A percentile compares a stretch with the other conserved stretches of the same genome.
Evolutionary conservation across 352 stramenopile genomes (phyloP).

Genomic region (Phytophthora macrochlamydospora): DNA sequence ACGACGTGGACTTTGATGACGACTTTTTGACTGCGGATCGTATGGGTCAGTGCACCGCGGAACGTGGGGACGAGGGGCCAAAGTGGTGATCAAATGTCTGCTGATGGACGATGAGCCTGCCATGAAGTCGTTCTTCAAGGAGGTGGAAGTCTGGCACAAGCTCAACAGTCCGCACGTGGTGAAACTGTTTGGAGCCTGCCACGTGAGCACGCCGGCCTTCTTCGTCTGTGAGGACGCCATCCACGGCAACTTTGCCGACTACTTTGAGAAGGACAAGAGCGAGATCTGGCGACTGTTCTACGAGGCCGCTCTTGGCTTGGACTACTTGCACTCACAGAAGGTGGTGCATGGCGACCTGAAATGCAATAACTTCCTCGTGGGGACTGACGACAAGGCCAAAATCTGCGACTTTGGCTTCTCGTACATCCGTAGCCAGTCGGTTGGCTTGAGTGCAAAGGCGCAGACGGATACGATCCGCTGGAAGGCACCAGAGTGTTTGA

Average conservation of each 20-base stretch:
- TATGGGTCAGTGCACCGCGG: conserved; percentile 38
- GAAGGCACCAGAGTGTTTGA: conserved; percentile 50
- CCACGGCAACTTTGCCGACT: conserved; percentile 46
- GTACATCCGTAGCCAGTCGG: conserved; percentile 40
- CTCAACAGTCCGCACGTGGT: conserved; percentile 47
- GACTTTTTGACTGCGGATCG: conserved; percentile 25
- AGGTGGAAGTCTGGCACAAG: conserved; percentile 39
- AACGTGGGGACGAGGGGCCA: conserved; percentile 31
- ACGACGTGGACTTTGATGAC: conserved; percentile 30
- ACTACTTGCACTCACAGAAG: conserved; percentile 63
- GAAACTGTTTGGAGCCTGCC: conserved; percentile 44
- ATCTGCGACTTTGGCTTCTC: conserved; percentile 54
- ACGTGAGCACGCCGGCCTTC: conserved; percentile 36
- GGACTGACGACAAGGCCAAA: conserved; percentile 40
- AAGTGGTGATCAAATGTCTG: conserved; percentile 46
- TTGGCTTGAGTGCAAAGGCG: conserved; percentile 31
- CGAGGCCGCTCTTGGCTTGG: conserved; percentile 51
- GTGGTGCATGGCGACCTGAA: conserved; percentile 90
- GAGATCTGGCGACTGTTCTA: conserved; percentile 36
- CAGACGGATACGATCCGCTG: conserved; percentile 45
- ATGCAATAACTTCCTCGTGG: conserved; percentile 86
- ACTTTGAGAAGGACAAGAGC: conserved; percentile 32
- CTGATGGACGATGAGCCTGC: conserved; percentile 23
- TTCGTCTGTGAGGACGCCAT: conserved; percentile 50
- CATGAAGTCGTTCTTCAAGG: conserved; percentile 31